Base-by-base conservation (phyloP, 768 basidiomycete genomes). In the Auricularia sp. region DNA sequence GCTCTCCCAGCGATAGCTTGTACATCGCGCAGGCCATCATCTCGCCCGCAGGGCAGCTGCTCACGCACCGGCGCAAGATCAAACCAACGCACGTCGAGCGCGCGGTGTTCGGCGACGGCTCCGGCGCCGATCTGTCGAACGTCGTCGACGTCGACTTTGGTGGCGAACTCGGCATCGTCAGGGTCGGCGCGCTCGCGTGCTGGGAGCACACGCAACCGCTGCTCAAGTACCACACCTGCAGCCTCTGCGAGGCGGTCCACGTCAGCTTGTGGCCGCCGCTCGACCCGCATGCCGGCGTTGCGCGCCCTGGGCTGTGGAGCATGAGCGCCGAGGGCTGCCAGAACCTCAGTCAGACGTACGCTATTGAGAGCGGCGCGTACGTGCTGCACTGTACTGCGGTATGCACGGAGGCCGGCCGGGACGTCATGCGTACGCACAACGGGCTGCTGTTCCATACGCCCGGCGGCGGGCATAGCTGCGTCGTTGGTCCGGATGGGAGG, bases 31-130 rank as follows among this genome's bases (percentile, higher is more conserved):
- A 66, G 44, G 62, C 51, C 16, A 35, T 56, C 36, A 63, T 61
- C 56, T 63, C 58, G 3, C 51, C 63, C 21, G 34, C 54, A 29
- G 63, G 66, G 29, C 42, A 64, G 36, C 33, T 60, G 29, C 36
- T 56, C 54, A 66, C 54, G 43, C 44, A 54, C 36, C 60, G 60
- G 14, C 61, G 64, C 36, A 60, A 65, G 34, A 58, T 58, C 39
- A 63, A 62, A 64, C 60, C 64, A 68, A 73, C 39, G 69, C 67
- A 64, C 59, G 35, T 39, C 36, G 64, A 64, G 59, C 60, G 61
- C n/a, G 35, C 42, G n/a, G 58, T 64, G 42, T 64, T 42, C 42
- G 64, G 64, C 56, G 64, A 64, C 56, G 64, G 64, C 29, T 39
- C 53, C 18, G 64, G 64, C 39, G 36, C 35, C 54, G 36, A 2